Conservation (phyloP, 208 protist species). For the Leptomonas pyrrhocoris region DNA sequence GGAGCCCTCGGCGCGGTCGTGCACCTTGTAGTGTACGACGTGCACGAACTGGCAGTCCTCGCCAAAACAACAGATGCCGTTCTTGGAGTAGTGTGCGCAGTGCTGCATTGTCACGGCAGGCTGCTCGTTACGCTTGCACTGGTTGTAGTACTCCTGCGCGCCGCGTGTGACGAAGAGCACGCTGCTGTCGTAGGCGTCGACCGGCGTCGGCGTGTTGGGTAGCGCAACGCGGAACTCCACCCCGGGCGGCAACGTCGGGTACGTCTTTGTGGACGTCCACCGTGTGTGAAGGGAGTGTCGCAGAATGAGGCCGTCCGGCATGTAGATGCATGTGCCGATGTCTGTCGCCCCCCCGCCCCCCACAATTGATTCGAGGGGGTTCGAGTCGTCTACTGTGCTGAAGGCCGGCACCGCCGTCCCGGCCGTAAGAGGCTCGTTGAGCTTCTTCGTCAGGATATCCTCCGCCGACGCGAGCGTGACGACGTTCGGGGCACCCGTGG, state of each 20-base stretch:
- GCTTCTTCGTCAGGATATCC: conserved; percentile 40
- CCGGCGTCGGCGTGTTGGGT: conserved; percentile 72
- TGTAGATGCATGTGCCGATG: conserved; percentile 22
- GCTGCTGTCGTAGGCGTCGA: conserved; percentile 66
- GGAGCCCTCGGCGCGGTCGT: conserved; percentile 39
- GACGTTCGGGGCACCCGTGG: conserved; percentile 59
- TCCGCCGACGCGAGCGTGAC: conserved; percentile 29
- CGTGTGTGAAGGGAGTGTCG: conserved; percentile 72
- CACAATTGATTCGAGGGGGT: conserved; percentile 34
- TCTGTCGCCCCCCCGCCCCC: conserved; percentile 13
- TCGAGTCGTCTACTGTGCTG: conserved; percentile 25
- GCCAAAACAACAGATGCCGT: conserved; percentile 85
- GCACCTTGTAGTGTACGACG: conserved; percentile 59
- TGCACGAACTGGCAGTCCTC: conserved; percentile 79
- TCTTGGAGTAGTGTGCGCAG: conserved; percentile 80
- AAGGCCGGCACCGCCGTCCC: conserved; percentile 15
- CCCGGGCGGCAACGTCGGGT: conserved; percentile 51
- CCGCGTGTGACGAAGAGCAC: conserved; percentile 67
- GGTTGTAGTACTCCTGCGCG: conserved; percentile 71
- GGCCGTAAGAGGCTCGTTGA: conserved; percentile 31
- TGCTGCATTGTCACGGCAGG: conserved; percentile 73
- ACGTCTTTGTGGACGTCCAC: conserved; percentile 62
- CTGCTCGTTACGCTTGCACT: conserved; percentile 47
- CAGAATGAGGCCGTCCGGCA: conserved; percentile 54
- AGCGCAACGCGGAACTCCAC: conserved; percentile 63